Base-by-base conservation (phyloP, 2,329 filamentous ascomycete genomes). In the Fusarium armeniacum region DNA sequence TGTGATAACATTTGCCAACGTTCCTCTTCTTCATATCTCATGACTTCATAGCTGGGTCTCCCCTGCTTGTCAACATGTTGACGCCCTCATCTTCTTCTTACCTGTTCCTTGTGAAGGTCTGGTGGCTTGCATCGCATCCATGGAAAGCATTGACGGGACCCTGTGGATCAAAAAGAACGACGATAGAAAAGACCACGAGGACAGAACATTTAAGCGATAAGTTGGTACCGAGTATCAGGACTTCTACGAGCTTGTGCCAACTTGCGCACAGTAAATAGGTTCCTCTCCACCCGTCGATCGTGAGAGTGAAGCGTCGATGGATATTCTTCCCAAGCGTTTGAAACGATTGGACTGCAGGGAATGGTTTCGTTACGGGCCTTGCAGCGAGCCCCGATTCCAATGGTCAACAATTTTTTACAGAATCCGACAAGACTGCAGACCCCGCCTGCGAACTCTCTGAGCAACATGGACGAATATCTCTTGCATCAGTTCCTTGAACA, bases 41-140 rank as follows among this genome's bases (percentile, higher is more conserved):
- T 36, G 52, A 33, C 58, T 59, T 51, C 43, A 61, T 67, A 60
- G 50, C 71, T 67, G 40, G 73, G 73, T 62, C 47, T 74, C 65
- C 73, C 73, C 73, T 74, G 73, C 65, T 49, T 75, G 67, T 73
- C 62, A 65, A 50, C 36, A 58, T 43, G 22, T 38, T 24, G 49
- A 46, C 36, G 49, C 53, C 56, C 30, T 45, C 33, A 28, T 58
- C 18, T 38, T 57, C 58, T 63, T 52, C 51, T 44, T 45, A 24
- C 40, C 47, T 46, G 54, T 54, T 50, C 46, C 55, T 49, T 56
- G 40, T 45, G 52, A 28, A 54, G 36, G 15, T 43, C 62, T 55
- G 33, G 45, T 53, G 50, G 54, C 58, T 28, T 54, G 24, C 57
- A 40, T 59, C 33, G 22, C 28, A 20, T 52, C 49, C 30, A 33